A percentile compares a stretch with the other conserved stretches of the same genome.
Evolutionary conservation across 495 filamentous ascomycete genomes (phyloP).

Genomic region (Penicillium crystallinum): DNA sequence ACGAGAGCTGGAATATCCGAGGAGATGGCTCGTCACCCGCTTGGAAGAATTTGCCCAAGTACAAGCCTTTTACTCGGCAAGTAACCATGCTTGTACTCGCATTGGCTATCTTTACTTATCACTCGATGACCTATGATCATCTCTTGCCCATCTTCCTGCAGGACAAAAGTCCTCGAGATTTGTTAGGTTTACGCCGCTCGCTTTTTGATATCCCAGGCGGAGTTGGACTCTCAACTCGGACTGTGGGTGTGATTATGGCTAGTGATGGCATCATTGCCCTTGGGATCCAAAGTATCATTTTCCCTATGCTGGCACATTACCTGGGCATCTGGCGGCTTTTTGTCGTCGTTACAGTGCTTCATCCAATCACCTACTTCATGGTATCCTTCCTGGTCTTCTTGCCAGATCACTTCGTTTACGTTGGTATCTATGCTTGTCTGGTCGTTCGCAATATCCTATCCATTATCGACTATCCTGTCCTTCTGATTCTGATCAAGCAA

Average conservation of each 20-base stretch:
- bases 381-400: slow-evolving; percentile 65
- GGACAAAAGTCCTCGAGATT: slow-evolving; percentile 47
- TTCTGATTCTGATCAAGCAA: slow-evolving; percentile 81
- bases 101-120: slow-evolving; percentile 79
- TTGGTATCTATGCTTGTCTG: slow-evolving; percentile 69
- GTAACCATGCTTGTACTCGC: slow-evolving; percentile 67
- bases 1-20: slow-evolving; percentile 45
- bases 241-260: slow-evolving; percentile 74
- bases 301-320: slow-evolving; percentile 63
- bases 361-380: slow-evolving; percentile 70
- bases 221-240: slow-evolving; percentile 64
- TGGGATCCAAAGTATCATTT: slow-evolving; percentile 70
- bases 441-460: slow-evolving; percentile 68
- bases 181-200: slow-evolving; percentile 22
- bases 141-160: slow-evolving; percentile 81
- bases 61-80: slow-evolving; percentile 56
- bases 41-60: slow-evolving; percentile 25
- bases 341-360: slow-evolving; percentile 65
- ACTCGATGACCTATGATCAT: slow-evolving; percentile 84
- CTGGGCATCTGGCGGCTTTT: slow-evolving; percentile 74
- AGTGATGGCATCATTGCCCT: slow-evolving; percentile 75
- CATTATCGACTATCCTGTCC: slow-evolving; percentile 71
- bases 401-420: slow-evolving; percentile 51
- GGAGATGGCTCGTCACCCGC: slow-evolving; percentile 41
- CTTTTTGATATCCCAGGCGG: slow-evolving; percentile 65